Base-by-base conservation (phyloP, 257 asterid genomes). In the Nicotiana tabacum region DNA sequence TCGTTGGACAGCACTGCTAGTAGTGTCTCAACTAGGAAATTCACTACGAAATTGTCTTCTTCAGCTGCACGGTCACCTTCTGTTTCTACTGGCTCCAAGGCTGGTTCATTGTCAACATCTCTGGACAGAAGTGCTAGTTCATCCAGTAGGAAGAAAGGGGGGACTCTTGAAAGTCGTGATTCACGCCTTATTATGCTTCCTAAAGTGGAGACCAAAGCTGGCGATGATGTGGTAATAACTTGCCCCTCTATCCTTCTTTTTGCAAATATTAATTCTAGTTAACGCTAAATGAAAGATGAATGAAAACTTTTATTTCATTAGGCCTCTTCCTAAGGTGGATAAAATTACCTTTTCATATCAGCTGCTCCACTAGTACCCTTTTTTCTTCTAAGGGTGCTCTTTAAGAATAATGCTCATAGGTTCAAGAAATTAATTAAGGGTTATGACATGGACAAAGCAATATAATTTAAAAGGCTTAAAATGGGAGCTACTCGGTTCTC, bases 121-220 rank as follows among this genome's bases (percentile, higher is more conserved):
- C 10, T 83, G 3, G 94, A 90, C 77, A 88, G 90, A 85, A 88
- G 93, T 81, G 74, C 90, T 2, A 86, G 66, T 88, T 84, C 90
- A 77, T 81, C 90, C 82, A 92, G 90, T 55, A 94, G 93, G 76
- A 92, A 83, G 86, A 96, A 90, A 90, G 84, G 86, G 55, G 96
- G 92, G 57, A 89, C 95, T 85, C 96, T 94, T 70, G 94, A 92
- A 74, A 92, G 88, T 87, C 93, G 93, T 86, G 98, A 92, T 88
- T 91, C 98, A 27, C 97, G 95, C 64, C 90, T 96, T 84, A 89
- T 94, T 79, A 92, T 94, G 95, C 98, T 96, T 85, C 99, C 99
- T 80, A 92, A 94, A 70, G 98, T 96, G 85, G 99, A 96, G 87
- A 87, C 87, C 87, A 94, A 91, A 90, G 99, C 96, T 88, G 88